These are phyloP conservation scores for Trichoderma reesei DNA, from an alignment of 495 filamentous ascomycete genomes.

Conservation along the genomic window DNA sequence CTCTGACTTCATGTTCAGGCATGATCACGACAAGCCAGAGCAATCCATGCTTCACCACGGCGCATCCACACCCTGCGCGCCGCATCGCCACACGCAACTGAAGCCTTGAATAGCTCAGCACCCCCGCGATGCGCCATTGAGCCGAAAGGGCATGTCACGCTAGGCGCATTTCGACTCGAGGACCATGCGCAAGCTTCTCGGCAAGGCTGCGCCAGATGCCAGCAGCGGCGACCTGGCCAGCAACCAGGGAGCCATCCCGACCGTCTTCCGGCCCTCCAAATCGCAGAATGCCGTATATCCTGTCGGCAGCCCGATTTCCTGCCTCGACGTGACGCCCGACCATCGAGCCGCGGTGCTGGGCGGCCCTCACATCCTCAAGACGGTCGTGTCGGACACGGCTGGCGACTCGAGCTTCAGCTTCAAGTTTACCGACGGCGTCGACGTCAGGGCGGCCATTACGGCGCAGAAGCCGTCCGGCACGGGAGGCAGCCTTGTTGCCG, in stretches of 20 bases:
- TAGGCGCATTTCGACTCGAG: constrained; percentile 17
- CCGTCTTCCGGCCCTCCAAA: constrained; percentile 47
- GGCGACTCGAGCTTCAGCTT: constrained; percentile 30
- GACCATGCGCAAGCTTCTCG: constrained; percentile 45
- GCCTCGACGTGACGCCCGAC: constrained; percentile 69
- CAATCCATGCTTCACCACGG: neutral
- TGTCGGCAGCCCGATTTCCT: constrained; percentile 61
- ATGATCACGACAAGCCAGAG: neutral
- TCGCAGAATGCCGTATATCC: constrained; percentile 66
- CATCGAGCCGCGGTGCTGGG: constrained; percentile 69
- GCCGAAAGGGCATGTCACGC: neutral
- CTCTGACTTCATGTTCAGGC: constrained; percentile 3
- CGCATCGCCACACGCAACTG: neutral
- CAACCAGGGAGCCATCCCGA: constrained; percentile 20
- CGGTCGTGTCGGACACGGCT: constrained; percentile 36
- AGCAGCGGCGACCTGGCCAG: constrained; percentile 20
- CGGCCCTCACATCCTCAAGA: constrained; percentile 77
- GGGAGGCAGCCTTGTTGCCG: constrained; percentile 41
- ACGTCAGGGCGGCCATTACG: constrained; percentile 67
- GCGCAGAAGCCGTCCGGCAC: constrained; percentile 57
- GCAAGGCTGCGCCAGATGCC: constrained; percentile 27
- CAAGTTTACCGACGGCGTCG: constrained; percentile 62
- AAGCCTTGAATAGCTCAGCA: neutral
- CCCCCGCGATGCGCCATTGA: constrained; percentile 5
- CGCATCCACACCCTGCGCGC: neutral